Evolutionary conservation across 305 asterid genomes (phyloP), one percentile per base, ranked within the genome.

Genomic region (Fraxinus paxiana): DNA sequence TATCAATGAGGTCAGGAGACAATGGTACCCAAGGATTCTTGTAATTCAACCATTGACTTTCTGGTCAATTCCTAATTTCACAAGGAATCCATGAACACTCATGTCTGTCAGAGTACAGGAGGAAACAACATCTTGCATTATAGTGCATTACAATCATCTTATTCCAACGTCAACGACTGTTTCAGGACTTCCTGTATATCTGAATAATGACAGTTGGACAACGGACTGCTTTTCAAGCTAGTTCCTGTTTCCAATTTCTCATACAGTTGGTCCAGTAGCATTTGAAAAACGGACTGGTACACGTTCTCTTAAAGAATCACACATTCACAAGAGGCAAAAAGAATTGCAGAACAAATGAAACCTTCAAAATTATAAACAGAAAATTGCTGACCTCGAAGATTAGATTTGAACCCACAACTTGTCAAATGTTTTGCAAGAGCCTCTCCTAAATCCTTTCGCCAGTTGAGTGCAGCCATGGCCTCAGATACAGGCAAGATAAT

Each of bases 361-460:
- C 37, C 24, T 73, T 76, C 70, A 85, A 84, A 81, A 69, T 46
- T 41, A 82, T 13, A 71, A 37, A 78, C 56, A 54, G 33, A 35
- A 81, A 79, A 72, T 59, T 18, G 34, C 90, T 70, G 34, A 92
- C 99, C 98, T 96, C 90, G 88, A 77, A 92, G 93, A 80, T 92
- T 91, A 80, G 99, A 94, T 79, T 79, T 84, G 86, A 96, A 96
- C 46, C 99, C 99, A 80, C 98, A 94, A 80, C 37, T 89, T 26
- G 96, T 96, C 90, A 96, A 93, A 91, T 96, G 98, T 85, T 93
- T 92, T 13, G 99, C 99, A 82, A 96, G 97, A 69, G 89, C 91
- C 89, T 96, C 97, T 82, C 98, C 99, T 65, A 96, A 70, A 73
- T 91, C 92, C 87, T 87, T 93, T 86, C 79, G 87, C 99, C 99